Evolutionary conservation across 106 monocot genomes (phyloP).

Genomic region (Dioscorea dumetorum): DNA sequence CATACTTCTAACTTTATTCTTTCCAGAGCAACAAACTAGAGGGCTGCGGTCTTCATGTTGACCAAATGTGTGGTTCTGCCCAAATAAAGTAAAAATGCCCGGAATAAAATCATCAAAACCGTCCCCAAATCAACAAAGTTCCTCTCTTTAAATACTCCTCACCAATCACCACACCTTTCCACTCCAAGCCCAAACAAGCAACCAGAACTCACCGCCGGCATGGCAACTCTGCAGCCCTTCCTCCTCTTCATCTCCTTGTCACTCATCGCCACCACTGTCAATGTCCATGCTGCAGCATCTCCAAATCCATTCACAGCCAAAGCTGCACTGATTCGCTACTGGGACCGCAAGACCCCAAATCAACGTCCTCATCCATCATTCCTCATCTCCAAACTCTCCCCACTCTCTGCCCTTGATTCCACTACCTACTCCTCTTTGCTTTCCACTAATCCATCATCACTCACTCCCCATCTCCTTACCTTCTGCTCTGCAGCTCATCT

Average conservation of each 20-base stretch:
- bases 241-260: slow-evolving; percentile 4
- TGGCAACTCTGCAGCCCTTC: neutral
- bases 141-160: too few relatives aligned
- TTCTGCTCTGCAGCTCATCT: slow-evolving; percentile 58
- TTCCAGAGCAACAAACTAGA: too few relatives aligned
- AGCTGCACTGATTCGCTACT: slow-evolving; percentile 65
- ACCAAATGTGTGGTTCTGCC: too few relatives aligned
- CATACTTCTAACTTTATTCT: too few relatives aligned
- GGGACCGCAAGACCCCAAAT: slow-evolving; percentile 58
- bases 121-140: too few relatives aligned
- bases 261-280: neutral
- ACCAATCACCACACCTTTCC: too few relatives aligned
- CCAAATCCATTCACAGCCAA: slow-evolving; percentile 54
- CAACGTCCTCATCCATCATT: slow-evolving; percentile 47
- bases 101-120: too few relatives aligned
- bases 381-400: slow-evolving; percentile 72
- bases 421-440: slow-evolving; percentile 34
- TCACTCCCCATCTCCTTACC: slow-evolving; percentile 29
- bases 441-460: slow-evolving; percentile 10
- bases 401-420: slow-evolving; percentile 46
- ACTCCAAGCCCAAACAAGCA: too few relatives aligned
- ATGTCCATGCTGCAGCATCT: neutral
- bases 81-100: too few relatives aligned
- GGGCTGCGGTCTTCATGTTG: too few relatives aligned
- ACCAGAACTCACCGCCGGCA: too few relatives aligned